Evolutionary conservation across 2,329 filamentous ascomycete species (phyloP).

Genomic region (Aspergillus flavus): DNA sequence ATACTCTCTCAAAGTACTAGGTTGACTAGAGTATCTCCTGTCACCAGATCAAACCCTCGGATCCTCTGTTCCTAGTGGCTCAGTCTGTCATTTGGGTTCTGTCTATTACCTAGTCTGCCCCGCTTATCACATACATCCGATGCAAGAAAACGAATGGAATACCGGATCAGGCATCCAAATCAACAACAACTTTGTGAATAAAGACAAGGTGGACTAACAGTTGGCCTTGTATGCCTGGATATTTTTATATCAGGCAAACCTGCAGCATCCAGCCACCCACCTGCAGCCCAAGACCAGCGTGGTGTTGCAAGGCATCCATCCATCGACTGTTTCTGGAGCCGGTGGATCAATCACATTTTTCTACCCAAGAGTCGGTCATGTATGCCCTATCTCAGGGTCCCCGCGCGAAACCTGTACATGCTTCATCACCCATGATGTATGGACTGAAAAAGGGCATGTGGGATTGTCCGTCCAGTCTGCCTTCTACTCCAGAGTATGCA

Average conservation of each 20-base stretch:
- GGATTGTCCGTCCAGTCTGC: background rate
- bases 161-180: conserved; percentile 1
- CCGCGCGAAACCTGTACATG: background rate
- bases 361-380: conserved; percentile 10
- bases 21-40: background rate
- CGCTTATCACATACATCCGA: background rate
- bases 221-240: background rate
- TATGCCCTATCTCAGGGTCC: background rate
- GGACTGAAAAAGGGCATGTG: background rate
- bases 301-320: conserved; percentile 11
- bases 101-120: background rate
- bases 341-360: conserved; percentile 7
- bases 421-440: background rate
- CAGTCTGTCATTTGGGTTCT: background rate
- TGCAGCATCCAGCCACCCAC: conserved; percentile 6
- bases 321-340: background rate
- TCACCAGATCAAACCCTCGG: background rate
- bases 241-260: conserved; percentile 11
- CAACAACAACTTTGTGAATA: background rate
- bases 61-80: background rate
- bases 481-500: background rate
- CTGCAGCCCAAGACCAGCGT: conserved; percentile 14
- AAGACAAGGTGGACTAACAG: background rate
- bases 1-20: background rate
- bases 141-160: background rate